Base-by-base conservation (phyloP, 495 filamentous ascomycete genomes). In the Penicillium subrubescens region DNA sequence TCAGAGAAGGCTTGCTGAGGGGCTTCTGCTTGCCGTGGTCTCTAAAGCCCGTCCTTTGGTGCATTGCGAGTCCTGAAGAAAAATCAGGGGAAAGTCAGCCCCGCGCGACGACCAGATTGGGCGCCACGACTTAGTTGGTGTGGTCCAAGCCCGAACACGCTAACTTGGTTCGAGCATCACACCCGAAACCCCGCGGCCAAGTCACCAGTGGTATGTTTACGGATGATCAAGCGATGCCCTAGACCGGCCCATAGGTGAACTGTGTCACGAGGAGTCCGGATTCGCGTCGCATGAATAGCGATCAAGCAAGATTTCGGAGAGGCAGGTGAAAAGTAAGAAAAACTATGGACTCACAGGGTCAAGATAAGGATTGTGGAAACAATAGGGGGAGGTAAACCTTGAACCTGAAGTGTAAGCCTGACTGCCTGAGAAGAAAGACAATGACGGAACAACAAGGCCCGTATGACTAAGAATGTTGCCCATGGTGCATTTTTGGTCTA, bases 131-230 rank as follows among this genome's bases (percentile, higher is more conserved):
- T 53, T 8, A 8, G 12, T 19, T 35, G 10, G 44, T 34, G 41
- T 34, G 54, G 23, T 31, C 48, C 21, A 25, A 43, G 35, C 19
- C 23, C 44, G 8, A 23, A 5, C 46, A 39, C 54, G 19, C 61
- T 57, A 68, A 53, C 39, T 56, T 17, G 15, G 23, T 64, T 59
- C 37, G 48, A 64, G 10, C 17, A 59, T 23, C 29, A 41, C 33
- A 54, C 60, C 62, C 39, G 46, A 59, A 52, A 7, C 34, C 31
- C 44, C 43, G 33, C 48, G 33, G 10, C 33, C 29, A 21, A 19
- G 33, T 35, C 33, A 51, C 44, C 44, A 60, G n/a, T 43, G 31
- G 43, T 2, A 46, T 37, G 25, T 14, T 50, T 23, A 8, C 33
- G 23, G 43, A 11, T 34, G 17, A 8, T 25, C 27, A 37, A 39